phyloP scores from a whole-genome alignment of 345 rosid species.

The Populus tremula region DNA sequence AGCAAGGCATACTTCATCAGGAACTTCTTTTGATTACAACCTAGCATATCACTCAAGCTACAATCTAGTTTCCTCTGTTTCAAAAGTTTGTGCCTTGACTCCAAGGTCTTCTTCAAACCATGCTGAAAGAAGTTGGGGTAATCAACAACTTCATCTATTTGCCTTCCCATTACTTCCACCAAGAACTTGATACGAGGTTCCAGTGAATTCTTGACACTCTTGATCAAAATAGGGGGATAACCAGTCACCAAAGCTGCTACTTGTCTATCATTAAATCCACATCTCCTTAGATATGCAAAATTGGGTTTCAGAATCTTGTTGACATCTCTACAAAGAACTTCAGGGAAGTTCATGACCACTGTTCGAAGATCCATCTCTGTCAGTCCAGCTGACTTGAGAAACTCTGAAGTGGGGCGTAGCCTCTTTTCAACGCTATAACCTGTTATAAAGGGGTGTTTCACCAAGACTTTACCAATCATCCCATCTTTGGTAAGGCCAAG shows the following conservation, averaged over 20 bases:
- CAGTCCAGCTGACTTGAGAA: slow-evolving; percentile 56
- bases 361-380: slow-evolving; percentile 44
- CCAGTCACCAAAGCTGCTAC: slow-evolving; percentile 55
- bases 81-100: slow-evolving; percentile 55
- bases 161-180: slow-evolving; percentile 67
- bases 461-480: slow-evolving; percentile 61
- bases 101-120: slow-evolving; percentile 66
- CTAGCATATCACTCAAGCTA: slow-evolving; percentile 73
- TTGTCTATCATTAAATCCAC: slow-evolving; percentile 57
- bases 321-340: slow-evolving; percentile 68
- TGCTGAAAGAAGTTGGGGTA: slow-evolving; percentile 66
- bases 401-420: slow-evolving; percentile 55
- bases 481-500: slow-evolving; percentile 60
- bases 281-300: slow-evolving; percentile 37
- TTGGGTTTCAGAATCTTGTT: slow-evolving; percentile 56
- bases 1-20: slow-evolving; percentile 47
- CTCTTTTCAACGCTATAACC: slow-evolving; percentile 65
- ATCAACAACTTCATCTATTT: slow-evolving; percentile 52
- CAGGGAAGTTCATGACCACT: slow-evolving; percentile 55
- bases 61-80: slow-evolving; percentile 49
- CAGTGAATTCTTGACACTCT: slow-evolving; percentile 63
- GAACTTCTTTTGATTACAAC: slow-evolving; percentile 61
- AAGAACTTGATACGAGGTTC: slow-evolving; percentile 68
- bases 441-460: slow-evolving; percentile 65
- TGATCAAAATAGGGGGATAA: slow-evolving; percentile 63